Percentiles rank a stretch among this genome's conserved stretches.
These are phyloP conservation scores for Cymbidium sinense DNA, from an alignment of 106 monocot genomes.

Conservation along the genomic window DNA sequence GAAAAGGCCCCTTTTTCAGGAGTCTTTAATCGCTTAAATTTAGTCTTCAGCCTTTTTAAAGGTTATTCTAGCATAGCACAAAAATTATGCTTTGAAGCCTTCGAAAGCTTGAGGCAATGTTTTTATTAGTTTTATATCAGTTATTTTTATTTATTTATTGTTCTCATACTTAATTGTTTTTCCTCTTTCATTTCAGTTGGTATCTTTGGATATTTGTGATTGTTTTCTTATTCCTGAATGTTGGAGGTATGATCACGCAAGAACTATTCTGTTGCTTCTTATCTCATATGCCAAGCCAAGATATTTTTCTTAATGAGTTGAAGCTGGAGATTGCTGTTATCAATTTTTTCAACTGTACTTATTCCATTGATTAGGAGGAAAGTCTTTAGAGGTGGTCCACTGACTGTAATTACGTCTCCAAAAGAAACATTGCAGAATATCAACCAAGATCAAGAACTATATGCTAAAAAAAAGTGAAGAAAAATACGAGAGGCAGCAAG, in stretches of 20 bases:
- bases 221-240: conserved; percentile 73
- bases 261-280: not conserved
- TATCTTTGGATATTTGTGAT: conserved; percentile 86
- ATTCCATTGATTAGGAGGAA: not conserved
- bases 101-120: not conserved
- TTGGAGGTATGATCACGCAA: conserved; percentile 51
- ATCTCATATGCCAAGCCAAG: not conserved
- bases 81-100: not conserved
- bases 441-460: no score
- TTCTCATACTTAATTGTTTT: not conserved
- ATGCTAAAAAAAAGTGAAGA: no score
- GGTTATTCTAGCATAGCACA: not conserved
- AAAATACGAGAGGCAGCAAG: no score
- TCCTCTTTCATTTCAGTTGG: conserved; percentile 52
- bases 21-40: not conserved
- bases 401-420: no score
- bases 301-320: not conserved
- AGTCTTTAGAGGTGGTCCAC: not conserved
- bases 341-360: not conserved
- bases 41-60: not conserved
- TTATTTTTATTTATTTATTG: not conserved
- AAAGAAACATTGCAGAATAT: no score
- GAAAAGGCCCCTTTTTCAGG: not conserved
- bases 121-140: not conserved
- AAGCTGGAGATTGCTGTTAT: not conserved